These are phyloP conservation scores for Peziza echinospora DNA, from an alignment of 495 filamentous ascomycete genomes.

Conservation along the genomic window DNA sequence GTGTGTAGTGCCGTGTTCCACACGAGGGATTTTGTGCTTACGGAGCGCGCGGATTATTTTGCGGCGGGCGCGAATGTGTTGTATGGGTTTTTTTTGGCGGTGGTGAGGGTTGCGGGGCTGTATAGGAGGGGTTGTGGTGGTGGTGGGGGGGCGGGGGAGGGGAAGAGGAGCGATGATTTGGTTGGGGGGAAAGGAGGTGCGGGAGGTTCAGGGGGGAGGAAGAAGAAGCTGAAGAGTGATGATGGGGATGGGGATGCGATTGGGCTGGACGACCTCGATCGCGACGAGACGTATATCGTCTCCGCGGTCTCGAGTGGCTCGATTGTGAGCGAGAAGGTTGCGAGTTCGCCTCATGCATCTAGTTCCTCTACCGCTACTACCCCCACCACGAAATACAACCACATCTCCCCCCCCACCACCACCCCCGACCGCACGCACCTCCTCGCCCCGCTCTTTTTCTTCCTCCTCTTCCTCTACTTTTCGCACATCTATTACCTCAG, in stretches of 20 bases:
- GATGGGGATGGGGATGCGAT: no score
- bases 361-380: background rate
- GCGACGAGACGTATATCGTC: no score
- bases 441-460: background rate
- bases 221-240: no score
- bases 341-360: no score
- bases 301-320: background rate
- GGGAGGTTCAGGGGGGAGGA: constrained; percentile 23
- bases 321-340: background rate
- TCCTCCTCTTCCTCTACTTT: constrained; percentile 26
- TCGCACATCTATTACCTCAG: constrained; percentile 67
- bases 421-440: background rate
- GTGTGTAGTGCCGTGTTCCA: constrained; percentile 78
- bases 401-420: no score
- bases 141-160: no score
- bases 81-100: constrained; percentile 71
- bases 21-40: constrained; percentile 59
- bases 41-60: constrained; percentile 92
- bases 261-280: no score
- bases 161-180: no score
- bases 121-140: constrained; percentile 29
- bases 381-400: no score
- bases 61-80: constrained; percentile 77
- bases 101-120: constrained; percentile 59
- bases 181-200: no score